Percentiles rank a stretch among this genome's conserved stretches.
These are phyloP conservation scores for Betula pendula DNA, from an alignment of 306 rosid species.

Conservation along the genomic window DNA sequence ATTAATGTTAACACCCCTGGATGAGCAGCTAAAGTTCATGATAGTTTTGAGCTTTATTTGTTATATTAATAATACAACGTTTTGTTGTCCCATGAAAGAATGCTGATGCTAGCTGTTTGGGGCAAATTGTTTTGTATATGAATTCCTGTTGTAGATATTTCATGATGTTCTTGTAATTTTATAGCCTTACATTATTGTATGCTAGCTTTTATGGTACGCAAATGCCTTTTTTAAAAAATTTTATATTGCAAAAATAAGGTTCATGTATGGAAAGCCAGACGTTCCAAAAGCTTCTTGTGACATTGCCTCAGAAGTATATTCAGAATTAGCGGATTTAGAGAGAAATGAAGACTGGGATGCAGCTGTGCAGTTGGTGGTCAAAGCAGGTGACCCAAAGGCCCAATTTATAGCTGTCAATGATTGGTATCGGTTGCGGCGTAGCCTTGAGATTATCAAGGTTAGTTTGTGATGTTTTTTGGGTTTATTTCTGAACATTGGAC, in stretches of 20 bases:
- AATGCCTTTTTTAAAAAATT: conserved; percentile 16
- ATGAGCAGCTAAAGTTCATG: conserved; percentile 11
- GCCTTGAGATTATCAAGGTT: conserved; percentile 90
- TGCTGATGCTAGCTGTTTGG: conserved; percentile 14
- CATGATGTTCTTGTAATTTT: not conserved
- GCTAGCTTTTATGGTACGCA: conserved; percentile 13
- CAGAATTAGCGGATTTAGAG: conserved; percentile 65
- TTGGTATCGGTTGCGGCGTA: conserved; percentile 86
- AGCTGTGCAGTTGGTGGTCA: conserved; percentile 84
- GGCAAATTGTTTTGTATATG: conserved; percentile 13
- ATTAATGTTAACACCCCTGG: not conserved
- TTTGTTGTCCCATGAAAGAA: not conserved
- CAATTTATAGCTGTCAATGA: conserved; percentile 60
- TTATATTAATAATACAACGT: not conserved
- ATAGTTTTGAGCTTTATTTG: not conserved
- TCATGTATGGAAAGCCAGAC: conserved; percentile 87
- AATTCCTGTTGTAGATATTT: not conserved
- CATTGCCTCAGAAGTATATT: conserved; percentile 55
- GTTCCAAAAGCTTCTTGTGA: conserved; percentile 80
- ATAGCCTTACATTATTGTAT: conserved; percentile 2
- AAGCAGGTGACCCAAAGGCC: conserved; percentile 86
- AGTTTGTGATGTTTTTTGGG: conserved; percentile 25
- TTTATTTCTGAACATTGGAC: conserved; percentile 11
- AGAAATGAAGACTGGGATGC: conserved; percentile 71
- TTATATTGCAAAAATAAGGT: conserved; percentile 49